Evolutionary conservation across 1,139 yeast species (phyloP), one percentile per base, ranked within the genome.

Genomic region (Hyphopichia fennica): DNA sequence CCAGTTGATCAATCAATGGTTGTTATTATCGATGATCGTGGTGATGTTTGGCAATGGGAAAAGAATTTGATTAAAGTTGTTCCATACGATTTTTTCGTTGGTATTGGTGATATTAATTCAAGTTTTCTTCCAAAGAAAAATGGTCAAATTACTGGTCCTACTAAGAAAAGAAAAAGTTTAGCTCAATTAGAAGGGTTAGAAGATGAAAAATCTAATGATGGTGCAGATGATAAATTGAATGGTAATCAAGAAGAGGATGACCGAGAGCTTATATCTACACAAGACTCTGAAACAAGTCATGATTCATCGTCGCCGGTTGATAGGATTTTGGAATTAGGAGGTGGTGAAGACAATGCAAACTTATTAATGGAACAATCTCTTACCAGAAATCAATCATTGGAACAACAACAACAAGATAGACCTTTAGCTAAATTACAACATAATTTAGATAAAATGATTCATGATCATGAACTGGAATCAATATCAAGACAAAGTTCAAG

Each of bases 31-130:
- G 99, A 93, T 63, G 99, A 93, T 60, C 79, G 99, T 60, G 99
- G 98, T 4, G 99, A 93, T 62, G 99, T 93, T 10, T 93, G 99
- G 99, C 89, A 87, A 58, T 93, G 99, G 99, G 88, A 90, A 50
- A 84, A 87, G 20, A 91, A 93, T 60, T 71, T 93, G 50, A 81
- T 93, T 46, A 89, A 91, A 60, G 99, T 93, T 9, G 87, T 90
- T 2, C 99, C 99, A 0, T 93, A 89, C 61, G 96, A 89, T 58
- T 95, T 93, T 56, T 95, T 95, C 56, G 96, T 90, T 34, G 98
- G 98, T 10, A 89, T 93, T 46, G 99, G 99, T 28, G 99, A 95
- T 69, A 95, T 95, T 56, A 95, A 95, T 59, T 88, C 96, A 18
- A 85, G 91, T 52, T 90, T 89, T 58, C 69, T 93, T 45, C 98